A percentile compares a stretch with the other conserved stretches of the same genome.
phyloP scores from a whole-genome alignment of 306 rosid genomes.

The Cicer arietinum region DNA sequence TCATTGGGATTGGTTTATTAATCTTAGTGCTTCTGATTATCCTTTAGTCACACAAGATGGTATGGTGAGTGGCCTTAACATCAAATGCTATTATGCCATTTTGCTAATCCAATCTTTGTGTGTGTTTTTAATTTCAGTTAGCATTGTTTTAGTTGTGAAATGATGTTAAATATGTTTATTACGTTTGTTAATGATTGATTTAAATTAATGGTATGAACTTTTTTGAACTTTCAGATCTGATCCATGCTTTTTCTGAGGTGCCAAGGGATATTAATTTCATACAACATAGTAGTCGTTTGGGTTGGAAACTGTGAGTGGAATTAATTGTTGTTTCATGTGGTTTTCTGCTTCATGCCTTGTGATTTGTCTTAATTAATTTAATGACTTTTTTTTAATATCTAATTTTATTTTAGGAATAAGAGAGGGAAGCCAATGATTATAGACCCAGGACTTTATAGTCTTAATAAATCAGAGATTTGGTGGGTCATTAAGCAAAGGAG shows the following conservation, averaged over 20 bases:
- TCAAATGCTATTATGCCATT: slow-evolving; percentile 4
- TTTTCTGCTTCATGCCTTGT: slow-evolving; percentile 17
- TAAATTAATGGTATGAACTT: slow-evolving; percentile 13
- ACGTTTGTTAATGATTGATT: neutral
- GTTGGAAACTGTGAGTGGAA: slow-evolving; percentile 77
- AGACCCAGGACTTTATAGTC: slow-evolving; percentile 85
- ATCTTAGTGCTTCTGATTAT: slow-evolving; percentile 86
- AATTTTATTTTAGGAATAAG: slow-evolving; percentile 73
- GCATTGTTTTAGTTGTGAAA: neutral
- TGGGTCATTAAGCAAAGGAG: slow-evolving; percentile 79
- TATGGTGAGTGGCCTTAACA: slow-evolving; percentile 79
- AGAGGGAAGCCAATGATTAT: slow-evolving; percentile 86
- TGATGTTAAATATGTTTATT: neutral
- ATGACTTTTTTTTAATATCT: slow-evolving; percentile 24
- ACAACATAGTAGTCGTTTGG: slow-evolving; percentile 83
- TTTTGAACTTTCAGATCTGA: slow-evolving; percentile 67
- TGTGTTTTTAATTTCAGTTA: neutral
- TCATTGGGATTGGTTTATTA: slow-evolving; percentile 88
- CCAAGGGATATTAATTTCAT: slow-evolving; percentile 83
- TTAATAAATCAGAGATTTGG: slow-evolving; percentile 91
- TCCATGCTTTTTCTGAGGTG: slow-evolving; percentile 73
- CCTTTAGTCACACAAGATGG: slow-evolving; percentile 96
- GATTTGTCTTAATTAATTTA: neutral
- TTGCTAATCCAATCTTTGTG: neutral
- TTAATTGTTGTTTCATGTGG: neutral